Conservation (phyloP, 805 yeast species). For the Trichomonascus vanleenenianus region DNA sequence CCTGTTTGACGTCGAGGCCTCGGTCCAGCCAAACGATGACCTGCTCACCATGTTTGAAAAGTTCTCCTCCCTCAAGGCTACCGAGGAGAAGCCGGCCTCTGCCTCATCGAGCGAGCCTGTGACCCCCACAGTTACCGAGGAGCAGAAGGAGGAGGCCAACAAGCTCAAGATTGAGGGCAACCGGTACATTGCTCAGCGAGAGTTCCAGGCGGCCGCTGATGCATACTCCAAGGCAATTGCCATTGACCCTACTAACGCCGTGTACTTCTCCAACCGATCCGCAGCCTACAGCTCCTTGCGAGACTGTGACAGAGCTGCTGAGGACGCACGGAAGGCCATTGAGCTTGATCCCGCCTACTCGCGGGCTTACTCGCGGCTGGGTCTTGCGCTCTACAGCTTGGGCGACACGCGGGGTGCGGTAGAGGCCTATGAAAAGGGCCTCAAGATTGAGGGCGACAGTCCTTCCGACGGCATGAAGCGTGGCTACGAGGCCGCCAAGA, state of each 20-base stretch:
- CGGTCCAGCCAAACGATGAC: conserved; percentile 33
- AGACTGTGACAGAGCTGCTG: conserved; percentile 67
- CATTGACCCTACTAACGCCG: conserved; percentile 63
- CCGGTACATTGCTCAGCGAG: conserved; percentile 71
- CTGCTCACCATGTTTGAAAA: conserved; percentile 42
- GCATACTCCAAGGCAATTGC: conserved; percentile 77
- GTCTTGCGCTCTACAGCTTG: conserved; percentile 87
- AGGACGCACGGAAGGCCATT: conserved; percentile 79
- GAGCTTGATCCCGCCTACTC: conserved; percentile 71
- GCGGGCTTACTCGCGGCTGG: conserved; percentile 91
- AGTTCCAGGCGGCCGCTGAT: conserved; percentile 62
- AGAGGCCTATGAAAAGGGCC: conserved; percentile 83
- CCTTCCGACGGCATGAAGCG: conserved; percentile 86
- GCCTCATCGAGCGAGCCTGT: conserved; percentile 12
- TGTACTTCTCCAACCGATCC: conserved; percentile 88
- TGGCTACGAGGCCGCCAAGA: conserved; percentile 91
- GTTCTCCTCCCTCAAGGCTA: conserved; percentile 27
- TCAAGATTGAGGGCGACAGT: conserved; percentile 76
- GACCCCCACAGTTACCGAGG: conserved; percentile 24
- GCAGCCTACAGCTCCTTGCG: conserved; percentile 84
- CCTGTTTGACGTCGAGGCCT: conserved; percentile 61
- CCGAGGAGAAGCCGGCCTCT: conserved; percentile 7
- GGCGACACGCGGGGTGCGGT: conserved; percentile 88
- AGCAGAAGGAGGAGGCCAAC: conserved; percentile 71
- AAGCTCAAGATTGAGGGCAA: conserved; percentile 80